Evolutionary conservation across 495 filamentous ascomycete genomes (phyloP), one percentile per base, ranked within the genome.

Genomic region (Penicillium bovifimosum): DNA sequence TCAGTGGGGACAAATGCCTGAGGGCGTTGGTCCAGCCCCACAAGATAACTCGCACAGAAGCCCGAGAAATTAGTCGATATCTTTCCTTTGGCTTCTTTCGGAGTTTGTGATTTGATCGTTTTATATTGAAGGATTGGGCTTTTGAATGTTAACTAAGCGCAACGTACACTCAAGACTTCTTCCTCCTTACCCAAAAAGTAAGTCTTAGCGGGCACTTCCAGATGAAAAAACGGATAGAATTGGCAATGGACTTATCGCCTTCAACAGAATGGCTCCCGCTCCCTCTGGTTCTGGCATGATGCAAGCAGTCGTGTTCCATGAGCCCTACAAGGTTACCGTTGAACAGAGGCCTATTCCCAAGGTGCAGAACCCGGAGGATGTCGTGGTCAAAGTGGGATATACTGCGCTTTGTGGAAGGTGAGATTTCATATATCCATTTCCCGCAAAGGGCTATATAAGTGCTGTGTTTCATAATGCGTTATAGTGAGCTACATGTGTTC

Each of bases 361-460:
- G 8, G 81, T 96, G 48, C 73, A 86, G 56, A 77, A 89, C 27
- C 72, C 81, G 10, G 82, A 76, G 47, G 92, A 96, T 70, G 79
- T 90, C 48, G 82, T 97, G 48, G 83, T 96, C 54, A 92, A 91
- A 68, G 89, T 96, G 41, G 77, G 79, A 46, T 86, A 88, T 61
- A 90, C 91, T 13, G 92, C 89, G 20, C 80, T 97, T 35, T 96
- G 92, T 69, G 92, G 92, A 58, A 91, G 88, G 90, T 91, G 71
- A 65, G 81, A 76, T 56, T 47, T 47, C 16, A 40, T 18, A 16
- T 38, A 54, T 34, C 33, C 11, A 20, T 27, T 17, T 34, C 26
- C 7, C 3, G 14, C 20, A 43, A 31, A 32, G 9, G 6, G 6
- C 31, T 26, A 10, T 26, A 10, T 14, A 9, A 10, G 16, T 26